phyloP scores from a whole-genome alignment of 306 rosid genomes.

The Erythrophleum fordii region DNA sequence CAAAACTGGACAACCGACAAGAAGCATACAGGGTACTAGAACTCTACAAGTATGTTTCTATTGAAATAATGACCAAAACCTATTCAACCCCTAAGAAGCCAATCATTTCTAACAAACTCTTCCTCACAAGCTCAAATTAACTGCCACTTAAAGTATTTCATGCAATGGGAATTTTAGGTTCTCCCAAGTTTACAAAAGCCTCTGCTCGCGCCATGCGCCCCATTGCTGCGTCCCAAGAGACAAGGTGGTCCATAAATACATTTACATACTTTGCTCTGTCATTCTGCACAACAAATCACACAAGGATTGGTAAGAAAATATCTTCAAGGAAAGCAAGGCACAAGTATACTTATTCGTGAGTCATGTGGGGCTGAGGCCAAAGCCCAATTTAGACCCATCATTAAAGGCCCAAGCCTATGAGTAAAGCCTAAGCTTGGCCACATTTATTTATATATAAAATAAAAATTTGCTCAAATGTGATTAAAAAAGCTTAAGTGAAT shows the following conservation, averaged over 20 bases:
- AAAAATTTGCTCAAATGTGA: background rate
- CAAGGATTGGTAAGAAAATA: constrained; percentile 26
- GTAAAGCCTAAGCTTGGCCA: background rate
- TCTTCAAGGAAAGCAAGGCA: constrained; percentile 1
- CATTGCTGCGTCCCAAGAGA: constrained; percentile 85
- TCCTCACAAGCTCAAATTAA: constrained; percentile 14
- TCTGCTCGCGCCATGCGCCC: constrained; percentile 70
- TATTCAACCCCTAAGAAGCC: constrained; percentile 13
- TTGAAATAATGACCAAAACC: constrained; percentile 26
- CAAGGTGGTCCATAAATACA: constrained; percentile 79
- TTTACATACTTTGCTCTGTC: constrained; percentile 77
- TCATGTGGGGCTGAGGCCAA: background rate
- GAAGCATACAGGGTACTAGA: constrained; percentile 25
- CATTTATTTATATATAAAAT: background rate
- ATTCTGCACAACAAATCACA: constrained; percentile 62
- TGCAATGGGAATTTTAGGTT: constrained; percentile 89
- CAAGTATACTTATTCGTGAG: background rate
- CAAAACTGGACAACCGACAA: constrained; percentile 40
- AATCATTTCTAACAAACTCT: too few species aligned
- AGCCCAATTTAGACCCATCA: background rate
- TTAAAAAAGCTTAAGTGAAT: background rate
- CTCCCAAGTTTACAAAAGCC: constrained; percentile 85
- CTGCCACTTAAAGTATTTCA: constrained; percentile 29
- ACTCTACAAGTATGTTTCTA: background rate
- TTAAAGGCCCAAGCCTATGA: background rate